These are phyloP conservation scores for Corymbia calophylla DNA, from an alignment of 441 rosid species.

Conservation along the genomic window DNA sequence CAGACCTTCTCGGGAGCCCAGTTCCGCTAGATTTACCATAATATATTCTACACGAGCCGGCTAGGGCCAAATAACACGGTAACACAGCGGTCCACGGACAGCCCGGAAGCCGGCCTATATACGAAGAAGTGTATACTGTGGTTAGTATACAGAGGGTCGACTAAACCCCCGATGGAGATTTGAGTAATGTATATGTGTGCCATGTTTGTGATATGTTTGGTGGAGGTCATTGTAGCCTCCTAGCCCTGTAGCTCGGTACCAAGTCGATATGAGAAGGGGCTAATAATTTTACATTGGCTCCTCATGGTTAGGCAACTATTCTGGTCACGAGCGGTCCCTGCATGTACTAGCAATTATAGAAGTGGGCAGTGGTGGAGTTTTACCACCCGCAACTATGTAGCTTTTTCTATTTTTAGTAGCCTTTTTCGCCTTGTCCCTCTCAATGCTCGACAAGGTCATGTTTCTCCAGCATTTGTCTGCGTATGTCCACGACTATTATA, in stretches of 20 bases:
- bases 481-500: background rate
- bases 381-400: slow-evolving; percentile 36
- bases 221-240: background rate
- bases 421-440: background rate
- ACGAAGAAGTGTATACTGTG: background rate
- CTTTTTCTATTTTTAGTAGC: background rate
- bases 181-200: background rate
- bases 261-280: background rate
- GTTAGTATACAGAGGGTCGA: background rate
- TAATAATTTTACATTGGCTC: background rate
- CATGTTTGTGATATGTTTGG: background rate
- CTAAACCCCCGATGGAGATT: background rate
- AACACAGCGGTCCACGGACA: background rate
- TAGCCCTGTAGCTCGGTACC: background rate
- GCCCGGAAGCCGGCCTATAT: background rate
- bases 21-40: slow-evolving; percentile 34
- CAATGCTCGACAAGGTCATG: background rate
- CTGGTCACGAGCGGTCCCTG: background rate
- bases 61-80: background rate
- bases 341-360: background rate
- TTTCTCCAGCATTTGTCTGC: background rate
- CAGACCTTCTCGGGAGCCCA: slow-evolving; percentile 81
- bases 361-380: slow-evolving; percentile 44
- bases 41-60: background rate
- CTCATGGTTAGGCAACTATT: background rate